Evolutionary conservation across 805 yeast genomes (phyloP), one percentile per base, ranked within the genome.

Genomic region (Kazachstania viticola): DNA sequence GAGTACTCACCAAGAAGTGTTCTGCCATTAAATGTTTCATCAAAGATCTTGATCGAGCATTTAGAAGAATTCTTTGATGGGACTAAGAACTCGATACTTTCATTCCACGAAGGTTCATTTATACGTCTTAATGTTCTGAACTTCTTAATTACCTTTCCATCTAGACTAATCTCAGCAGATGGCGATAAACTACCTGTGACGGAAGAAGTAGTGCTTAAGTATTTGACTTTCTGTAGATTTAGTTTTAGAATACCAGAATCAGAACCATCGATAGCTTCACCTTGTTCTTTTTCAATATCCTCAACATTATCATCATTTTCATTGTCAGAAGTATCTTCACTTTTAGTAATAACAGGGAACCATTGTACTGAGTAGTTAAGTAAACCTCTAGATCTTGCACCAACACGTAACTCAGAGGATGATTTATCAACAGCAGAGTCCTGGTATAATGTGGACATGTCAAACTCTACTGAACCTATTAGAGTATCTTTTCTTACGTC

Each of bases 41-140:
- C 87, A 47, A 67, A 75, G 17, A 81, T 63, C 16, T 70, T 51
- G n/a, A 81, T 56, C 39, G 64, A 69, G 18, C 79, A 43, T 17
- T 61, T 60, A 13, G 85, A 67, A 21, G 56, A 58, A 1, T 76
- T 64, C 50, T 76, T 81, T 18, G 78, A 67, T 5, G 75, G 67
- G 23, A 81, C 58, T 42, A 81, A 62, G 4, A 71, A 49, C 54
- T 81, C 93, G 34, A 73, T 54, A 18, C 66, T 51, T 45, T 74
- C 73, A 37, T 73, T 75, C 75, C 80, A 81, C 9, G 75, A 60
- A 13, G 94, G 93, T 46, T 75, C 83, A 45, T 79, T 81, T 7
- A 74, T 66, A 47, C 72, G 68, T 46, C 72, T 75, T 49, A 79
- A 62, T 21, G 69, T 67, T 61, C 91, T 72, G 33, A 74, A 70